These are phyloP conservation scores for Ophiocordyceps australis DNA, from an alignment of 2,329 filamentous ascomycete genomes.

Conservation along the genomic window DNA sequence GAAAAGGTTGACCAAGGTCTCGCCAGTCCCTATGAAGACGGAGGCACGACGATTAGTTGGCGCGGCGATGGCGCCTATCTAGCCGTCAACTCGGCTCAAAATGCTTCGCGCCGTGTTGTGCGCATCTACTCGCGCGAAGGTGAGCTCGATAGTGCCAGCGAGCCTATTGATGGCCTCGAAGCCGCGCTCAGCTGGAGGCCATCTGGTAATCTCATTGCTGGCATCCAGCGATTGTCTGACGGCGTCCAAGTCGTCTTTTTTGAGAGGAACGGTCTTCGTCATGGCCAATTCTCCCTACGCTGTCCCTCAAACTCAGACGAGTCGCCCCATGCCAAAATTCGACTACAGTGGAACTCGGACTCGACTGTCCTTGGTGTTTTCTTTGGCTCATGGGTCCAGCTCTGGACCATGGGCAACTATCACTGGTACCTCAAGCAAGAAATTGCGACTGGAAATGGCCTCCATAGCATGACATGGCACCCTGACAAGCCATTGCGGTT, in stretches of 20 bases:
- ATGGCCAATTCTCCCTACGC: conserved; percentile 79
- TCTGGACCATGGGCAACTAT: conserved; percentile 97
- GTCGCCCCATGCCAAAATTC: conserved; percentile 40
- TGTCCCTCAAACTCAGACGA: too few relatives aligned
- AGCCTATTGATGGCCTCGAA: conserved; percentile 87
- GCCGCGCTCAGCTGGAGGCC: conserved; percentile 80
- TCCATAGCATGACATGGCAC: conserved; percentile 50
- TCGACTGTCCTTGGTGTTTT: conserved; percentile 80
- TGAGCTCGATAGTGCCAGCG: conserved; percentile 78
- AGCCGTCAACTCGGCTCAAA: conserved; percentile 66
- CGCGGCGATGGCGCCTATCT: conserved; percentile 85
- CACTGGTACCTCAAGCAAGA: conserved; percentile 97
- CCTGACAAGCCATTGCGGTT: conserved; percentile 65
- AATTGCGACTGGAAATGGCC: conserved; percentile 26
- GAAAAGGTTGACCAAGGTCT: conserved; percentile 77
- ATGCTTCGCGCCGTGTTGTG: conserved; percentile 54
- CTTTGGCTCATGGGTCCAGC: conserved; percentile 56
- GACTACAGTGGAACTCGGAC: conserved; percentile 75
- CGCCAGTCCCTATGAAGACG: conserved; percentile 57
- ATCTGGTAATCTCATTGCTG: conserved; percentile 76
- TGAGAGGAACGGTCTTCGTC: conserved; percentile 90
- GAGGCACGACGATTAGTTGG: conserved; percentile 64
- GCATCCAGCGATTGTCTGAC: conserved; percentile 53
- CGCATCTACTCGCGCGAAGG: conserved; percentile 85
- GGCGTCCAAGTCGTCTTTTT: conserved; percentile 83